phyloP scores from a whole-genome alignment of 2,329 filamentous ascomycete species.

The Colletotrichum scovillei region DNA sequence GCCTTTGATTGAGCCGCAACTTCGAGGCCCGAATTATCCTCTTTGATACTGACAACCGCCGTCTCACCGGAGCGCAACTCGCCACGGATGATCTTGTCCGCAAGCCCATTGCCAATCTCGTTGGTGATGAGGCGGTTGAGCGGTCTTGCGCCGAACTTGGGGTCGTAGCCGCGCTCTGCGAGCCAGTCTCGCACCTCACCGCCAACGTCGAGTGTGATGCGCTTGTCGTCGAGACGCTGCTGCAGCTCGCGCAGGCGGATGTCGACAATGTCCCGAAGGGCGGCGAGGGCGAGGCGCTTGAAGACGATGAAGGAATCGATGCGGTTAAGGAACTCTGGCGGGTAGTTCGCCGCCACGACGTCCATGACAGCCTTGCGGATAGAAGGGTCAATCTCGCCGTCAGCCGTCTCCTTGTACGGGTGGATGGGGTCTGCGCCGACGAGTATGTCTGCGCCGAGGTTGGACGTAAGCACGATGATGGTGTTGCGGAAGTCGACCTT shows the following conservation, averaged over 20 bases:
- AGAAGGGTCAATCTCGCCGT: slow-evolving; percentile 77
- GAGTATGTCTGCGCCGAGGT: slow-evolving; percentile 91
- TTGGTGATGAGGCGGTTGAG: slow-evolving; percentile 91
- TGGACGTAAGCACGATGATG: slow-evolving; percentile 95
- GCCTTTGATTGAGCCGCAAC: slow-evolving; percentile 46
- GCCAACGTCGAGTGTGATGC: slow-evolving; percentile 80
- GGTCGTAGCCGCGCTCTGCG: slow-evolving; percentile 89
- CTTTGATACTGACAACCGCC: slow-evolving; percentile 76
- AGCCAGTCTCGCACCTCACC: slow-evolving; percentile 85
- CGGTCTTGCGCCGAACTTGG: slow-evolving; percentile 89
- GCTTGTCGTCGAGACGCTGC: slow-evolving; percentile 81
- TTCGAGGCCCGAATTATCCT: slow-evolving; percentile 68
- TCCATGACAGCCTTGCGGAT: slow-evolving; percentile 89
- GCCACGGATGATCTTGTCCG: slow-evolving; percentile 92
- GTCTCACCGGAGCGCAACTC: slow-evolving; percentile 80
- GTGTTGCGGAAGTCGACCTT: slow-evolving; percentile 98
- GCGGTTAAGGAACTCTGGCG: slow-evolving; percentile 95
- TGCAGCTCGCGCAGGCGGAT: slow-evolving; percentile 91
- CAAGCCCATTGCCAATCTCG: slow-evolving; percentile 88
- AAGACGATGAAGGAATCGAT: slow-evolving; percentile 98
- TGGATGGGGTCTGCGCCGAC: slow-evolving; percentile 78
- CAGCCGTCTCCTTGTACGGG: slow-evolving; percentile 69
- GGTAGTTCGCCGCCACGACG: slow-evolving; percentile 78
- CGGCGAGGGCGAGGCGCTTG: slow-evolving; percentile 81
- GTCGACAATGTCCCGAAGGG: slow-evolving; percentile 92